Evolutionary conservation across 371 early-diverging fungal species (phyloP), one percentile per base, ranked within the genome.

Genomic region (Basidiobolus meristosporus): DNA sequence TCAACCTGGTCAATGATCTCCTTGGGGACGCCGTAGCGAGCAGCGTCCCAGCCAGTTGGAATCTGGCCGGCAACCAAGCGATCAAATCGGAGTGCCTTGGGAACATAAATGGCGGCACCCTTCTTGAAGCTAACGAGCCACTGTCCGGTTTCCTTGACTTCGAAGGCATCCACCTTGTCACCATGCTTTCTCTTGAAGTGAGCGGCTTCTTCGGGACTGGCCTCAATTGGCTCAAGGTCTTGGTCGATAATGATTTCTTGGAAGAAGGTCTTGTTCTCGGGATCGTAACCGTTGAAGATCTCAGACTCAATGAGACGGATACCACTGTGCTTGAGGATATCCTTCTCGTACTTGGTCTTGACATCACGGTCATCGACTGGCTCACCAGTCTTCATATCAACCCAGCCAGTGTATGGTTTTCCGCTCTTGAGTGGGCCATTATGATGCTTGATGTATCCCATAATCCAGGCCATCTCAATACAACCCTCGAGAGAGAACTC

Each of bases 381-480:
- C 53, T 90, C 86, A 39, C 66, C 70, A 44, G 90, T 69, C 62
- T 78, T 79, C 43, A 77, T 75, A 56, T 91, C 91, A 17, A 93
- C 72, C 95, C 95, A 93, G 16, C 95, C 95, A 57, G 84, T 68
- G 69, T 90, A 89, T 56, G 64, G 63, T 19, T 60, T 44, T 33
- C 77, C 78, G 55, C 68, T 71, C 68, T 86, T 86, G 51, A 90
- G 68, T 31, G 74, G 76, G 29, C 90, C 92, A 46, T 80, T 74
- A 57, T 77, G 77, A 58, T 87, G 88, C 60, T 78, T 83, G 59
- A 93, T 87, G 53, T 66, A 74, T 44, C 91, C 91, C 92, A 90
- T 91, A 51, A 90, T 82, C 90, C 95, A 90, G 23, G 95, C 90
- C 75, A 93, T 76, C 62, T 93, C 93, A 50, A 93, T 86, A 53